These are phyloP conservation scores for Trypanosomatidae sp. DNA, from an alignment of 208 protist genomes.

Conservation along the genomic window DNA sequence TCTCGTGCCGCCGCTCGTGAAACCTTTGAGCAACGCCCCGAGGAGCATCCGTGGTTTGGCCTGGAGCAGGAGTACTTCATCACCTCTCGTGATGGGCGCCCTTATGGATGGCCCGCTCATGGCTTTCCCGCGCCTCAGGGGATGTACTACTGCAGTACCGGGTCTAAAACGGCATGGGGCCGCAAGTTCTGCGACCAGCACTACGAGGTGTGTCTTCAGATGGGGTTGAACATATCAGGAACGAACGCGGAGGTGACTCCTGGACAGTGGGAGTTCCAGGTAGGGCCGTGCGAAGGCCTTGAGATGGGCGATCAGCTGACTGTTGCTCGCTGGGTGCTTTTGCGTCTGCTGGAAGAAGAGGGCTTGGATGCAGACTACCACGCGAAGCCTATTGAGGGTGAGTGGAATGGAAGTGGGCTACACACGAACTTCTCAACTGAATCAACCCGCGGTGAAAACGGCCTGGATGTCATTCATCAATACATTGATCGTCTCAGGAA, in stretches of 20 bases:
- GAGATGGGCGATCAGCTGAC: conserved; percentile 95
- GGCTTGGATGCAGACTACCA: conserved; percentile 81
- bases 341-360: conserved; percentile 72
- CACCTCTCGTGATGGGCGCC: conserved; percentile 44
- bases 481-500: conserved; percentile 74
- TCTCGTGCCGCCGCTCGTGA: conserved; percentile 80
- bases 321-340: conserved; percentile 92
- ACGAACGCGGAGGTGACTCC: conserved; percentile 97
- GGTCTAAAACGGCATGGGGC: conserved; percentile 76
- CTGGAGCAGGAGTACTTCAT: conserved; percentile 89
- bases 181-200: conserved; percentile 83
- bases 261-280: conserved; percentile 98
- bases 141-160: conserved; percentile 96
- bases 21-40: conserved; percentile 80
- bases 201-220: conserved; percentile 81
- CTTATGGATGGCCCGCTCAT: conserved; percentile 83
- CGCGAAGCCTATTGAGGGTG: conserved; percentile 95
- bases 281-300: conserved; percentile 90
- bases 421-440: conserved; percentile 98
- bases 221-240: conserved; percentile 89
- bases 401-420: conserved; percentile 98
- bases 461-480: conserved; percentile 71
- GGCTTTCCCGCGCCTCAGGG: conserved; percentile 96
- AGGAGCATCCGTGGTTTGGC: conserved; percentile 86
- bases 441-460: conserved; percentile 76